Evolutionary conservation across 2,329 filamentous ascomycete species (phyloP).

Genomic region (Fusarium caatingaense): DNA sequence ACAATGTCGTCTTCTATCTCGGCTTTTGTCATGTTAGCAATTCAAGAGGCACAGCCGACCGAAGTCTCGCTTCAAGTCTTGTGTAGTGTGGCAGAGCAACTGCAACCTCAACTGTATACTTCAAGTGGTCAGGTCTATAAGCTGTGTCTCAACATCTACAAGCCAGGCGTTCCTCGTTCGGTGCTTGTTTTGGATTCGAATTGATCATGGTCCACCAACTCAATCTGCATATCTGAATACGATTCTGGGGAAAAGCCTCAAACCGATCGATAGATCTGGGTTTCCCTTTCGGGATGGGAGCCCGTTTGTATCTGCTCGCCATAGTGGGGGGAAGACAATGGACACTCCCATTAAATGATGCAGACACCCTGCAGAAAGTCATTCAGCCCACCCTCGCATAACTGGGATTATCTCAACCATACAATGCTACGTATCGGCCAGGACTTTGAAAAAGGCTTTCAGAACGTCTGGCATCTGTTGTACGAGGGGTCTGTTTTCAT

Average conservation of each 20-base stretch:
- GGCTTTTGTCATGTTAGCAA: slow-evolving; percentile 7
- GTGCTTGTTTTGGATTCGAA: slow-evolving; percentile 22
- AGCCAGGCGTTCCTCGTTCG: slow-evolving; percentile 13
- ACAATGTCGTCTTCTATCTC: not conserved
- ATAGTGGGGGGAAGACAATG: slow-evolving; percentile 25
- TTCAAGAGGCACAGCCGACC: slow-evolving; percentile 14
- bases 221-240: slow-evolving; percentile 18
- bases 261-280: slow-evolving; percentile 33
- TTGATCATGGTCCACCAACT: slow-evolving; percentile 16
- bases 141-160: slow-evolving; percentile 11
- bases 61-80: slow-evolving; percentile 29
- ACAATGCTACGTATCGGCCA: slow-evolving; percentile 17
- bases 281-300: slow-evolving; percentile 3
- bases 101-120: slow-evolving; percentile 10
- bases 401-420: slow-evolving; percentile 21
- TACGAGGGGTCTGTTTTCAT: slow-evolving; percentile 33
- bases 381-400: slow-evolving; percentile 29
- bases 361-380: slow-evolving; percentile 25
- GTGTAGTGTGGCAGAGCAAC: slow-evolving; percentile 15
- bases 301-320: slow-evolving; percentile 25
- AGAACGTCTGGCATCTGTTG: slow-evolving; percentile 41
- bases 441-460: slow-evolving; percentile 26
- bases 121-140: not conserved
- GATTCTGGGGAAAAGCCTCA: slow-evolving; percentile 35
- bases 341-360: slow-evolving; percentile 25